phyloP scores from a whole-genome alignment of 495 filamentous ascomycete species.

The Aspergillus coremiiformis region DNA sequence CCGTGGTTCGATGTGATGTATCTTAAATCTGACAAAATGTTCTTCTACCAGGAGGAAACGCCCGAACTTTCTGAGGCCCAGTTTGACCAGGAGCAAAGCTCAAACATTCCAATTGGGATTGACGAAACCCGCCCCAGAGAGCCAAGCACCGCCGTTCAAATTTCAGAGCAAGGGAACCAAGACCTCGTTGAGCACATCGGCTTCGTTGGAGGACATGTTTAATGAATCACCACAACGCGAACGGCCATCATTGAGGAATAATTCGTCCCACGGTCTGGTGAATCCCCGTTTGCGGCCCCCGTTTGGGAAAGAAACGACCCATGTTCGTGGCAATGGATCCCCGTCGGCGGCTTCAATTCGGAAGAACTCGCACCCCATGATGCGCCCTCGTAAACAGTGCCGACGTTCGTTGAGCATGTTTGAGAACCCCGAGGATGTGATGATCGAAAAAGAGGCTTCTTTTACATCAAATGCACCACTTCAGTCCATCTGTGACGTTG shows the following conservation, averaged over 20 bases:
- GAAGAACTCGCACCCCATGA: constrained; percentile 61
- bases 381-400: constrained; percentile 79
- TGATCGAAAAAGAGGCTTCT: constrained; percentile 58
- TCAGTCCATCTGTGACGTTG: constrained; percentile 69
- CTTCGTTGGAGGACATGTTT: constrained; percentile 74
- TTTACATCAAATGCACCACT: constrained; percentile 47
- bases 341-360: constrained; percentile 62
- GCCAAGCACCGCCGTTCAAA: constrained; percentile 62
- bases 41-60: constrained; percentile 27
- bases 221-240: constrained; percentile 70
- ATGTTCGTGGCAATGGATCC: constrained; percentile 57
- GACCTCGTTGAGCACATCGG: constrained; percentile 46
- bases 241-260: constrained; percentile 30
- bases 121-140: constrained; percentile 41
- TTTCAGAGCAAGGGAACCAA: constrained; percentile 57
- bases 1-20: no score
- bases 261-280: constrained; percentile 31
- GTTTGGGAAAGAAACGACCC: constrained; percentile 39
- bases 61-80: constrained; percentile 36
- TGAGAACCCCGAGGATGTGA: constrained; percentile 80
- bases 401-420: constrained; percentile 96
- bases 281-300: constrained; percentile 55
- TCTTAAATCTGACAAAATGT: constrained; percentile 19
- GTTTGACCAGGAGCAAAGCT: constrained; percentile 35
- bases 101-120: constrained; percentile 36